Evolutionary conservation across 2,329 filamentous ascomycete species (phyloP), one percentile per base, ranked within the genome.

Genomic region (Sporothrix pseudoabietina): DNA sequence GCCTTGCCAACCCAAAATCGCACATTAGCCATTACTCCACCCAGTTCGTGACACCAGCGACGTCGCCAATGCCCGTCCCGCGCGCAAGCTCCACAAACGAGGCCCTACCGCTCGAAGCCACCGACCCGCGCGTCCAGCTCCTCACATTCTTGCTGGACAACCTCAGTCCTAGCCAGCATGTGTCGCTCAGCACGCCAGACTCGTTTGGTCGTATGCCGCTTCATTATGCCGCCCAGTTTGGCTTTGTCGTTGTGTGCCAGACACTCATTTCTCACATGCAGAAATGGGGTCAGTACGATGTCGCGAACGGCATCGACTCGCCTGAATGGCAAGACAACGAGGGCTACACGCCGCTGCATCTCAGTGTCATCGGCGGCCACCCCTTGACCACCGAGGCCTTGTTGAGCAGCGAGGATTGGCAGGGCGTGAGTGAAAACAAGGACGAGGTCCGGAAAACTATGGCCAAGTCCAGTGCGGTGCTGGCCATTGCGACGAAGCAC

Each of bases 141-240:
- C 82, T 91, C 12, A 79, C 82, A 1, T 88, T 85, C 72, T 79
- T 91, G 3, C 85, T 99, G 4, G 90, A 94, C 65, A 85, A 86
- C 39, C 85, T 99, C 8, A 87, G 85, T 12, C 85, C 87, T 0
- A 83, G 87, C 10, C 95, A 98, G 77, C 88, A 91, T 12, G 76
- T 80, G 14, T 91, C 91, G 0, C 84, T 98, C 12, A 84, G 87
- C 69, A 87, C 88, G 14, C 89, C 87, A 74, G 95, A 98, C 81
- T 87, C 90, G 0, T 92, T 95, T 74, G 94, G 94, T 2, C 91
- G 95, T 4, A 87, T 95, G 16, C 94, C 95, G 1, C 85, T 98
- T 12, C 95, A 98, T 80, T 98, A 98, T 79, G 94, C 94, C 2
- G 95, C 96, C 0, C 94, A 98, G 80, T 97, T 97, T 79, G 96